Conservation (phyloP, 2,329 filamentous ascomycete genomes). For the Penicillium sumatraense region DNA sequence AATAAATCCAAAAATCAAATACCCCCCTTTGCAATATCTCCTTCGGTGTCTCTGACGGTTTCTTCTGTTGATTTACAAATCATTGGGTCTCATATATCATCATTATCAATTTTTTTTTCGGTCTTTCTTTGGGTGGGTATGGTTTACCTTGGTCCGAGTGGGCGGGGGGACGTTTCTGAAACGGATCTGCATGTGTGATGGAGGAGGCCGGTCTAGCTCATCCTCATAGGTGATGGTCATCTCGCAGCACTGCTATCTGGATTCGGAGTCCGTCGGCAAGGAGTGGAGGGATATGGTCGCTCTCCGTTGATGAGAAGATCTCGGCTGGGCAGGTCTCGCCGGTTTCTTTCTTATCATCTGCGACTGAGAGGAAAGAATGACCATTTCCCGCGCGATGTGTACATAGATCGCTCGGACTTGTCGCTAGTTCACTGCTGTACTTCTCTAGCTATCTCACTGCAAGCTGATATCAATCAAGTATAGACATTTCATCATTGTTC, state of each 20-base stretch:
- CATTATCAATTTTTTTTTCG: conserved; percentile 18
- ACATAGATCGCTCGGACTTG: conserved; percentile 27
- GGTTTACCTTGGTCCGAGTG: conserved; percentile 11
- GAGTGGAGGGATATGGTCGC: conserved; percentile 2
- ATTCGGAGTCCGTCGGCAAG: conserved; percentile 8
- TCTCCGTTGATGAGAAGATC: conserved; percentile 14
- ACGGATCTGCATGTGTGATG: conserved; percentile 11
- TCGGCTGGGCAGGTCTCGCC: conserved; percentile 25
- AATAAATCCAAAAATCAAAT: conserved; percentile 39
- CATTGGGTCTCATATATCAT: conserved; percentile 18
- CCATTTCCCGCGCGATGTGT: conserved; percentile 21
- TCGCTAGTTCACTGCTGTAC: conserved; percentile 12
- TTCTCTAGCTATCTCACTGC: conserved; percentile 10
- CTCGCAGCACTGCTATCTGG: background rate
- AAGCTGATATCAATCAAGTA: conserved; percentile 19
- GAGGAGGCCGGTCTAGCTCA: background rate
- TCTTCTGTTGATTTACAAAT: conserved; percentile 21
- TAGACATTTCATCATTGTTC: conserved; percentile 32
- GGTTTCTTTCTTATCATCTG: conserved; percentile 15
- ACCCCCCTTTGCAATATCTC: conserved; percentile 14
- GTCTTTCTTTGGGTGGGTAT: conserved; percentile 17
- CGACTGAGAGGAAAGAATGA: conserved; percentile 10
- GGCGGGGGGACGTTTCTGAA: conserved; percentile 16
- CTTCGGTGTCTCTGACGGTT: conserved; percentile 21
- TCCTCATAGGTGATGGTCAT: background rate